A percentile compares a stretch with the other conserved stretches of the same genome.
phyloP scores from a whole-genome alignment of 2,329 filamentous ascomycete species.

The Cercospora zeae-maydis region DNA sequence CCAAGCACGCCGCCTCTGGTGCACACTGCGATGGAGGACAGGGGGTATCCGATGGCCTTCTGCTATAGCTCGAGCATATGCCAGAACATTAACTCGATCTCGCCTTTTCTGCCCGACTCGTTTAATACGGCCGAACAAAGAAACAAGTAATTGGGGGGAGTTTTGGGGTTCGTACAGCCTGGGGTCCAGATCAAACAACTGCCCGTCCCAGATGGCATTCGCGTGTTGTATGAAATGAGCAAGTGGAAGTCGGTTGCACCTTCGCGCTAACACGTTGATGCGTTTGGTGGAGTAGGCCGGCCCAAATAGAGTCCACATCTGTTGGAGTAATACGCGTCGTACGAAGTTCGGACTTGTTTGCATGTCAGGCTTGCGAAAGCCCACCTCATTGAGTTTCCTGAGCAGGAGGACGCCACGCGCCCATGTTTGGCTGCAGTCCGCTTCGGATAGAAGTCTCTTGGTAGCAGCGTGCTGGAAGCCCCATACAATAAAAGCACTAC shows the following conservation, averaged over 20 bases:
- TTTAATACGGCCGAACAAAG: conserved; percentile 24
- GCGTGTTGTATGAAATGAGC: conserved; percentile 32
- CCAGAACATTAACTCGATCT: conserved; percentile 26
- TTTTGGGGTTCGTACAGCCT: conserved; percentile 16
- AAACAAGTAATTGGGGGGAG: conserved; percentile 18
- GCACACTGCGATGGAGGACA: not conserved
- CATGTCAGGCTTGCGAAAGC: conserved; percentile 23
- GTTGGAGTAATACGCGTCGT: conserved; percentile 25
- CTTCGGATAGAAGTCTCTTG: conserved; percentile 13
- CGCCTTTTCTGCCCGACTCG: conserved; percentile 8
- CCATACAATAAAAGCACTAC: conserved; percentile 36
- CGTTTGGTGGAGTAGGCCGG: conserved; percentile 28
- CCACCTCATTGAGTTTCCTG: conserved; percentile 24
- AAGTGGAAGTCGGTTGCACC: conserved; percentile 27
- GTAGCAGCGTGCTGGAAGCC: conserved; percentile 29
- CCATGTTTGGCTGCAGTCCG: conserved; percentile 25
- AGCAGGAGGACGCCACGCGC: conserved; percentile 34
- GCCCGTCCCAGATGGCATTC: conserved; percentile 30
- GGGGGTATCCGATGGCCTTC: not conserved
- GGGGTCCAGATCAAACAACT: conserved; percentile 20
- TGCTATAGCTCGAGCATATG: conserved; percentile 21
- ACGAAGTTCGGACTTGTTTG: conserved; percentile 16
- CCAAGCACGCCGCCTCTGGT: conserved; percentile 16
- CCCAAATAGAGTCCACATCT: conserved; percentile 38
- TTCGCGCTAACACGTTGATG: conserved; percentile 23